These are phyloP conservation scores for Pueraria montana DNA, from an alignment of 306 rosid genomes.

Conservation along the genomic window DNA sequence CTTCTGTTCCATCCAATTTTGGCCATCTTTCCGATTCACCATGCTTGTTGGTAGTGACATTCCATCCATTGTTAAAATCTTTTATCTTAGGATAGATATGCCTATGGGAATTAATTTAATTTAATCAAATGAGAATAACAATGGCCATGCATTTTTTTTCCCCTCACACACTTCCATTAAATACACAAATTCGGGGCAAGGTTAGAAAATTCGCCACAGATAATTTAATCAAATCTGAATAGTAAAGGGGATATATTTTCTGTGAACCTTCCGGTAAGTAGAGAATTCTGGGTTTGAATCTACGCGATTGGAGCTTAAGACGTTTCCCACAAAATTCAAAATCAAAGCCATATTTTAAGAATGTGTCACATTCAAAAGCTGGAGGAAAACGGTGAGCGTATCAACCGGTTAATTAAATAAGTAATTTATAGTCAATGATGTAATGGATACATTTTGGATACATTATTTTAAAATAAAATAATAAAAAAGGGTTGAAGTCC, in stretches of 20 bases:
- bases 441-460: no score
- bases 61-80: background rate
- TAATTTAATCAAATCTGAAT: no score
- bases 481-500: no score
- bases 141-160: background rate
- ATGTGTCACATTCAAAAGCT: background rate
- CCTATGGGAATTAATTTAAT: no score
- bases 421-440: background rate
- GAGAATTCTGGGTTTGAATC: background rate
- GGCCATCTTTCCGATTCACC: background rate
- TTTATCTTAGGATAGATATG: background rate
- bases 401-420: background rate
- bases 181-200: background rate
- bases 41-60: slow-evolving; percentile 2
- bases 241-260: background rate
- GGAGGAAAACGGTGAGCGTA: background rate
- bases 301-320: background rate
- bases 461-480: no score
- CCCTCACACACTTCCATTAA: background rate
- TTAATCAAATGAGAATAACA: background rate
- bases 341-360: background rate
- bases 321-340: background rate
- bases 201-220: no score
- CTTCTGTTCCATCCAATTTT: slow-evolving; percentile 37
- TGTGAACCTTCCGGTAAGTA: background rate